A percentile compares a stretch with the other conserved stretches of the same genome.
Conservation (phyloP, 2,329 filamentous ascomycete species). For the Pseudonectria foliicola region DNA sequence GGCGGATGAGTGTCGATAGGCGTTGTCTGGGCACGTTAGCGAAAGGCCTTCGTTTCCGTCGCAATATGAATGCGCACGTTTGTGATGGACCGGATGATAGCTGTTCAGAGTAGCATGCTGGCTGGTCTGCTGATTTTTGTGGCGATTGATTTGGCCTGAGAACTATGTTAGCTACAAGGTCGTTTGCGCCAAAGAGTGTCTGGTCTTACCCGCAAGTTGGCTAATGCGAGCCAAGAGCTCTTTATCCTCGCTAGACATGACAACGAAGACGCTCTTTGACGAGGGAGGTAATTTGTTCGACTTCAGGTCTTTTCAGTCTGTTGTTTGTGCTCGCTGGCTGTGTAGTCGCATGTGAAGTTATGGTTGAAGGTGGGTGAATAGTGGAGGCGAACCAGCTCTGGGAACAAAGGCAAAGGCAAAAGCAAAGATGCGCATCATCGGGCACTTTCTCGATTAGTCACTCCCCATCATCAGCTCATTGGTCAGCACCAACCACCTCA, state of each 20-base stretch:
- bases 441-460: conserved; percentile 16
- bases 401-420: conserved; percentile 1
- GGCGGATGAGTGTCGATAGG: conserved; percentile 24
- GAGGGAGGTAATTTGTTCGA: too few species aligned
- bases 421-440: conserved; percentile 14
- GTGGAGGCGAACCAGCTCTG: too few species aligned
- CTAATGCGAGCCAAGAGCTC: conserved; percentile 48
- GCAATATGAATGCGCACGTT: conserved; percentile 26
- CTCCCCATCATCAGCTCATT: conserved; percentile 8
- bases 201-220: conserved; percentile 39
- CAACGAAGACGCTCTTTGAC: too few species aligned
- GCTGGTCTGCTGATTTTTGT: conserved; percentile 58
- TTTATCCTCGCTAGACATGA: conserved; percentile 43
- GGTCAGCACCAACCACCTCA: conserved; percentile 4
- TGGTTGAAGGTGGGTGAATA: not conserved
- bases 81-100: conserved; percentile 24
- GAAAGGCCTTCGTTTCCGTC: not conserved
- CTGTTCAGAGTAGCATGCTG: conserved; percentile 20
- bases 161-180: conserved; percentile 16
- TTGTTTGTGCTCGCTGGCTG: too few species aligned
- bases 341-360: not conserved
- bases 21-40: conserved; percentile 22
- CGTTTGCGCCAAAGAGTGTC: conserved; percentile 5
- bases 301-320: too few species aligned
- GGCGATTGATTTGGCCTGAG: conserved; percentile 70